phyloP scores from a whole-genome alignment of 2,329 filamentous ascomycete genomes.

The Aplosporella prunicola region DNA sequence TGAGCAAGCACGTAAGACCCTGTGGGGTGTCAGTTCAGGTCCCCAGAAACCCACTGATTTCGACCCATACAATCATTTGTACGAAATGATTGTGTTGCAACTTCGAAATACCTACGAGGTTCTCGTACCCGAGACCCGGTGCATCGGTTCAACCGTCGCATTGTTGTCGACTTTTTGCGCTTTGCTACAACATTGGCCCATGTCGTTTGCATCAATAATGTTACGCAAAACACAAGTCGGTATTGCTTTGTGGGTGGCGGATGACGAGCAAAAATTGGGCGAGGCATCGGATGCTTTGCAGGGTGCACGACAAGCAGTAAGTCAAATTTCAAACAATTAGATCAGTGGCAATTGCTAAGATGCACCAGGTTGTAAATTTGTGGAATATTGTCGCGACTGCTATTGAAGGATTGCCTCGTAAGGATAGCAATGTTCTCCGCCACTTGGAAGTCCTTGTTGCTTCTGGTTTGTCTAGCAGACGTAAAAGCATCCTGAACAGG shows the following conservation, averaged over 20 bases:
- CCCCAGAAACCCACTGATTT: constrained; percentile 27
- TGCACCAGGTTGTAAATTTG: constrained; percentile 23
- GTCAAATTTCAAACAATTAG: constrained; percentile 13
- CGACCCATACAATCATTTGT: constrained; percentile 58
- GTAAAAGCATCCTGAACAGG: constrained; percentile 40
- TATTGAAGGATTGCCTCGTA: constrained; percentile 49
- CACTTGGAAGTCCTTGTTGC: constrained; percentile 42
- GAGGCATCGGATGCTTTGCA: constrained; percentile 13
- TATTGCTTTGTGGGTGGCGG: constrained; percentile 54
- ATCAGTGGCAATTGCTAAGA: constrained; percentile 12
- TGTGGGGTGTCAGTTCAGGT: constrained; percentile 51
- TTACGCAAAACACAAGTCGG: constrained; percentile 54
- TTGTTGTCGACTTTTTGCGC: constrained; percentile 42
- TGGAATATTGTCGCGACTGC: constrained; percentile 40
- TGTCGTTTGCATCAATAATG: constrained; percentile 44
- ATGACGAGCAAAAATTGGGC: constrained; percentile 31
- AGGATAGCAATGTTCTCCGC: constrained; percentile 48
- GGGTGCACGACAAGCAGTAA: constrained; percentile 42
- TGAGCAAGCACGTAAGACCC: constrained; percentile 53
- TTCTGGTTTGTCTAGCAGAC: constrained; percentile 45
- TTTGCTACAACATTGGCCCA: constrained; percentile 30
- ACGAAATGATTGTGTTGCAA: constrained; percentile 47
- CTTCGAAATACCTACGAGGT: constrained; percentile 48
- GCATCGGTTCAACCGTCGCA: too few relatives aligned
- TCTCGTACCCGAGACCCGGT: too few relatives aligned